Evolutionary conservation across 1,139 yeast species (phyloP), one percentile per base, ranked within the genome.

Genomic region (Suhomyces coccinellae): DNA sequence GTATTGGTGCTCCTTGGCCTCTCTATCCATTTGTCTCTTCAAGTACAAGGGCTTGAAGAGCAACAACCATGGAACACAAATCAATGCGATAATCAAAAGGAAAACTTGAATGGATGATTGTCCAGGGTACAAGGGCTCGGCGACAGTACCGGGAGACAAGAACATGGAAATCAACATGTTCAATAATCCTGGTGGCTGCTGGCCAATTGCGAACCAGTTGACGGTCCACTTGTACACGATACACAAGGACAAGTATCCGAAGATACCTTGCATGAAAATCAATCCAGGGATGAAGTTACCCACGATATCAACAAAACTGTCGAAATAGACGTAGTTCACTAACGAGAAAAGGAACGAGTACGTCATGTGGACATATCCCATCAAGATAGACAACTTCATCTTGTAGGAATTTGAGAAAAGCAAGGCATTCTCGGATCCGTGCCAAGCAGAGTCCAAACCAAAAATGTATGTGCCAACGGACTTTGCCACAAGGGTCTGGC

Each of bases 161-260:
- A 87, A 86, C 95, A 87, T 87, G 47, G 83, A 80, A 57, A 87
- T 87, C 61, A 87, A 73, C 89, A 86, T 86, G 63, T 86, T 86
- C 63, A 87, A 74, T 57, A 87, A 73, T 34, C 90, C 87, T 35
- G 95, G 95, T 7, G 95, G 91, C 46, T 85, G 88, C 58, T 77
- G 70, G 3, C 69, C 77, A 45, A 81, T 75, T n/a, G 75, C 81
- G 48, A 77, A 72, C 95, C 95, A 87, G 63, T 86, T 83, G 48
- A 82, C 79, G 17, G 82, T 71, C 95, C 95, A 87, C 63, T 87
- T 87, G 72, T 82, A 85, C 40, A 87, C 78, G 51, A 87, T 86
- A 53, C 86, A 77, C 47, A 85, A 65, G 0, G 90, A 77, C 49
- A 87, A 71, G 59, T 87, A 86, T 20, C 95, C 95, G 61, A 87